Evolutionary conservation across 129 eudicot species (phyloP).

Genomic region (Lactuca sativa): DNA sequence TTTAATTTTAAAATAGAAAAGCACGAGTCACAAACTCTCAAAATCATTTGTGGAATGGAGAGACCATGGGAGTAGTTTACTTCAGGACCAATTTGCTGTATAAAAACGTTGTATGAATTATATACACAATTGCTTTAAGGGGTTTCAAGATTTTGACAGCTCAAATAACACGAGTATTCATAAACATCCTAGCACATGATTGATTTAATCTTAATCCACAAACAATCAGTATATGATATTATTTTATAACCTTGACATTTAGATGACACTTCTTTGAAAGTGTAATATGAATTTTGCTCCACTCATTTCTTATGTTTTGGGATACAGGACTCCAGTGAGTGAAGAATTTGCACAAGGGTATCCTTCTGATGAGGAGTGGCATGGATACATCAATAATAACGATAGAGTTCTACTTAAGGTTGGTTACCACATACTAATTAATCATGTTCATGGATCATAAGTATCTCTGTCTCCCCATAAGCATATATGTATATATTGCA

Average conservation of each 20-base stretch:
- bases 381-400: constrained; percentile 82
- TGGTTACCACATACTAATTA: not conserved
- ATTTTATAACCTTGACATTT: not conserved
- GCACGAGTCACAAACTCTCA: not conserved
- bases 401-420: constrained; percentile 90
- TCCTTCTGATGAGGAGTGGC: constrained; percentile 95
- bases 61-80: constrained; percentile 1
- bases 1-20: not conserved
- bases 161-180: not conserved
- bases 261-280: not conserved
- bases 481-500: not conserved
- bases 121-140: not conserved
- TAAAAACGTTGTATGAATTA: not conserved
- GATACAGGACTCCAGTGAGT: constrained; percentile 66
- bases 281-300: not conserved
- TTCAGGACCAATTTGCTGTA: not conserved
- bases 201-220: not conserved
- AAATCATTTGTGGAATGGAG: not conserved
- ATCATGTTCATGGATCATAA: constrained; percentile 7
- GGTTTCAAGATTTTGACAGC: not conserved
- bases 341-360: constrained; percentile 77
- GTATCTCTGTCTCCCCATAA: not conserved
- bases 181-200: not conserved
- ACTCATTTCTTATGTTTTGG: constrained; percentile 17
- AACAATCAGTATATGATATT: not conserved